These are phyloP conservation scores for Quercus lobata DNA, from an alignment of 331 rosid species.

Conservation along the genomic window DNA sequence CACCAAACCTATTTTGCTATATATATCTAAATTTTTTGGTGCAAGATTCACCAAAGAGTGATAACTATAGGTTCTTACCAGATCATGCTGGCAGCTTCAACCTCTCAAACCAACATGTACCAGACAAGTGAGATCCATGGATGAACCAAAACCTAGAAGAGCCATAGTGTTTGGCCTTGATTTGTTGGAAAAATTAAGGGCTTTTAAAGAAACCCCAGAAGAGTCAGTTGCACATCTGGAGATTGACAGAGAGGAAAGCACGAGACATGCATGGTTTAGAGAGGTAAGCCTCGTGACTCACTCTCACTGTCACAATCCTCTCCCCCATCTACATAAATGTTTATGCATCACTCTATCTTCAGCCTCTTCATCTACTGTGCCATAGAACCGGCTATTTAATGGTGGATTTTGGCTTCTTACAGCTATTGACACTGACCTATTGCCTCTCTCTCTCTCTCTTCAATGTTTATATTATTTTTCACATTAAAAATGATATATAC, in stretches of 20 bases:
- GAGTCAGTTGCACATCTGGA: neutral
- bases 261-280: constrained; percentile 30
- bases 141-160: neutral
- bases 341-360: constrained; percentile 22
- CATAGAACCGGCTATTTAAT: constrained; percentile 31
- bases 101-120: constrained; percentile 84
- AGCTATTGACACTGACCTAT: constrained; percentile 68
- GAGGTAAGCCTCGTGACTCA: constrained; percentile 35
- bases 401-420: constrained; percentile 51
- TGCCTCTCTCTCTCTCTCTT: constrained; percentile 3
- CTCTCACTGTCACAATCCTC: neutral
- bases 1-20: no score
- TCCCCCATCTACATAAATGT: constrained; percentile 22
- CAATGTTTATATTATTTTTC: constrained; percentile 21
- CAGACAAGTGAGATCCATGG: neutral
- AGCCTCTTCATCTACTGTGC: constrained; percentile 16
- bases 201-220: neutral
- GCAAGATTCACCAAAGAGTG: neutral
- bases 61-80: constrained; percentile 33
- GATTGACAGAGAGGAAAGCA: constrained; percentile 9
- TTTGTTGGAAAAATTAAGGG: constrained; percentile 3
- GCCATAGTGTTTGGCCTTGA: neutral
- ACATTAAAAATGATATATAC: constrained; percentile 7
- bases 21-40: neutral
- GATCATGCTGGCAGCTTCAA: constrained; percentile 99